These are phyloP conservation scores for Candida sanyaensis DNA, from an alignment of 1,139 yeast species.

Conservation along the genomic window DNA sequence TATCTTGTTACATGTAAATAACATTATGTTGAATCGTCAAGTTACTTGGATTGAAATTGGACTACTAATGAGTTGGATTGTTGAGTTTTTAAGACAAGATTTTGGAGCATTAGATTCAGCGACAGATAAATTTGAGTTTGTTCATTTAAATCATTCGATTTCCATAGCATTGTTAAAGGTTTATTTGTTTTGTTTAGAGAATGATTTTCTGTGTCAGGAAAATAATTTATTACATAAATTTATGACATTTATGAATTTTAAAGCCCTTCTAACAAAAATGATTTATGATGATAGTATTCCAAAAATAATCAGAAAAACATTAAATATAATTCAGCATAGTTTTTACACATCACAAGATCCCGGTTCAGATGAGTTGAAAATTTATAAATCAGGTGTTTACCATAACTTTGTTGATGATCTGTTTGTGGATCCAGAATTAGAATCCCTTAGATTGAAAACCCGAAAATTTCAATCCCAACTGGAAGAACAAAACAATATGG, in stretches of 20 bases:
- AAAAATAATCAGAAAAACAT: slow-evolving; percentile 16
- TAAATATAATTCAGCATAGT: slow-evolving; percentile 23
- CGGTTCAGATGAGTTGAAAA: slow-evolving; percentile 12
- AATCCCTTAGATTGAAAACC: slow-evolving; percentile 7
- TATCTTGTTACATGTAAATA: slow-evolving; percentile 31
- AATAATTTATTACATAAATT: slow-evolving; percentile 21
- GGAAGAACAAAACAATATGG: not conserved
- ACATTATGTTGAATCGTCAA: slow-evolving; percentile 27
- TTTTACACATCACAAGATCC: slow-evolving; percentile 11
- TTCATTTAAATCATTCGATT: slow-evolving; percentile 20
- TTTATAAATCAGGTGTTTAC: slow-evolving; percentile 19
- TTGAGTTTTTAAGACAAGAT: slow-evolving; percentile 16
- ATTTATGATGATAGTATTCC: slow-evolving; percentile 14
- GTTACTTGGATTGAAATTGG: slow-evolving; percentile 29
- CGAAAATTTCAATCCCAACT: not conserved
- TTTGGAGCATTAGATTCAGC: slow-evolving; percentile 1
- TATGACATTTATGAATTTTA: slow-evolving; percentile 16
- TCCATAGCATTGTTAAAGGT: slow-evolving; percentile 26
- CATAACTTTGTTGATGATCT: slow-evolving; percentile 18
- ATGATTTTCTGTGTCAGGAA: slow-evolving; percentile 4
- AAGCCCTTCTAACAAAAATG: slow-evolving; percentile 8
- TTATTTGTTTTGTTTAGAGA: slow-evolving; percentile 19
- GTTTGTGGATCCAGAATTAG: slow-evolving; percentile 20
- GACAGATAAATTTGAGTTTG: slow-evolving; percentile 8
- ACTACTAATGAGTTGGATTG: slow-evolving; percentile 32